Evolutionary conservation across 2,329 filamentous ascomycete species (phyloP), one percentile per base, ranked within the genome.

Genomic region (Aureobasidium sp.): DNA sequence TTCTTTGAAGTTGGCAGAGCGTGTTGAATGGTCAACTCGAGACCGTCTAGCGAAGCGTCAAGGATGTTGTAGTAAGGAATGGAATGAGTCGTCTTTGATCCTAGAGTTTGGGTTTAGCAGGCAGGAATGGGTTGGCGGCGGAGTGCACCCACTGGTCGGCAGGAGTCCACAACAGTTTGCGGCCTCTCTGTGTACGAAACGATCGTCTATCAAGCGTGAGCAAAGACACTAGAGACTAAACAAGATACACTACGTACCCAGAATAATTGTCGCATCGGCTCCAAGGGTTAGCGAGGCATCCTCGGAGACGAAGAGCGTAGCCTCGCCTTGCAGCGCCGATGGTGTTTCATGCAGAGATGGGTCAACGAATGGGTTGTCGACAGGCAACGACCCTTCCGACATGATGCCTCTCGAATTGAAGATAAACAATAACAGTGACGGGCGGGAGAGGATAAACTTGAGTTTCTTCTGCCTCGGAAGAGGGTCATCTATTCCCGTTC

Each of bases 51-150:
- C 66, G 90, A 86, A 42, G 88, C 90, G 87, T 90, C 95, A 53
- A 97, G 85, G 64, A 97, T 78, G 72, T 96, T 89, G 77, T 90
- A 92, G 64, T 91, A 87, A 1, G 89, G 86, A 34, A 97, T 87
- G 6, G 82, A 78, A 65, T 78, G 78, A 34, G 79, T 83, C 36
- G 77, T 76, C 63, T 82, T 81, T 34, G 76, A 72, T 45, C 41
- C 44, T 57, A 39, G 25, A 41, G 48, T 36, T 27, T 42, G 44
- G 7, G n/a, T 56, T 57, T 37, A 41, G 52, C 63, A 61, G 49
- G 49, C 51, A 48, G 62, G 20, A 22, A 34, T 45, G 5, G 17
- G 37, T 11, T 3, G 25, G n/a, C 4, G 17, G 14, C 3, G 14
- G 29, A 8, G 51, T 37, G 42, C 22, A 66, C 72, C 65, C 75